Evolutionary conservation across 306 rosid genomes (phyloP), one percentile per base, ranked within the genome.

Genomic region (Trichosanthes cucumerina): DNA sequence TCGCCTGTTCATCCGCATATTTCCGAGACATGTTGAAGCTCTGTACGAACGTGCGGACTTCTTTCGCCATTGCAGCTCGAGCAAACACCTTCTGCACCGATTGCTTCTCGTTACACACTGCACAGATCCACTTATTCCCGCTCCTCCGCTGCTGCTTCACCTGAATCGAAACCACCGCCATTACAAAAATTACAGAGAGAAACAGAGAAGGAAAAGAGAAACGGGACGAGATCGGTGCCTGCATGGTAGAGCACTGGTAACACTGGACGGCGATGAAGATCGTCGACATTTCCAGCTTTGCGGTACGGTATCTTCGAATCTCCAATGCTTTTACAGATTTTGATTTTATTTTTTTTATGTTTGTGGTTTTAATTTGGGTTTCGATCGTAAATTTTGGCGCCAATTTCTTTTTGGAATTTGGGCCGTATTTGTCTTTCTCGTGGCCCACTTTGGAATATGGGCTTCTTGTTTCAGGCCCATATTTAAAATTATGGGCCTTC

Each of bases 171-270:
- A 44, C 26, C 69, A 75, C 26, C 62, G 60, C 39, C 75, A 77
- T 49, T 59, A 33, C 7, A 15, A 14, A 21, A 13, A 38, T 34
- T 58, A 64, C 68, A 75, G 69, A 56, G 63, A 81, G 80, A 68
- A 52, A 63, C 44, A 34, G 31, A 36, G 44, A 60, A 26, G 11
- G 11, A 57, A 24, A 53, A 44, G 72, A 83, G 73, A 75, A 56
- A 79, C 11, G 21, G 65, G 6, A 75, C 69, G 53, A 66, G 75
- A 66, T 18, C 9, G 7, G 79, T 84, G 2, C 97, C 96, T 92
- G 97, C 98, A 92, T 90, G 81, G 93, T 89, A 84, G 89, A 88
- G 92, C 97, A 94, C 53, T 92, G 89, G 86, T 83, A 89, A 86
- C 98, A 94, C 69, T 88, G 91, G 26, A 94, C 91, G 57, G 97